These are phyloP conservation scores for Dactylis glomerata DNA, from an alignment of 176 grass and related monocot genomes.

Conservation along the genomic window DNA sequence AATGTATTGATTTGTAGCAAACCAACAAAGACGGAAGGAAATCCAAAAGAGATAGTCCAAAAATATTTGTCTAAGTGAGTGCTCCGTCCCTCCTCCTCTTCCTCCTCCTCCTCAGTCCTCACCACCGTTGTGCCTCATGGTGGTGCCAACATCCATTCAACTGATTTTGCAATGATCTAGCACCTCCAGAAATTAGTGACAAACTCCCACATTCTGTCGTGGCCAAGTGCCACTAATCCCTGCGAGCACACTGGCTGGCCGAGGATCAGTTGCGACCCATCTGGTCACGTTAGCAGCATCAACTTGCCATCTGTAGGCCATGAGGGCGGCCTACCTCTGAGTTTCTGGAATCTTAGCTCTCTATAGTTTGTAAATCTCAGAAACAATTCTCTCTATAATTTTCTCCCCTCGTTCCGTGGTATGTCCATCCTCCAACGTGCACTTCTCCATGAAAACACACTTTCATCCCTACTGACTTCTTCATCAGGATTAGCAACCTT, in stretches of 20 bases:
- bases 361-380: slow-evolving; percentile 59
- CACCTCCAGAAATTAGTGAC: slow-evolving; percentile 44
- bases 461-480: slow-evolving; percentile 66
- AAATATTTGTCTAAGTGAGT: no score
- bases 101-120: background rate
- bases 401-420: slow-evolving; percentile 55
- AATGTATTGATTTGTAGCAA: no score
- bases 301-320: slow-evolving; percentile 51
- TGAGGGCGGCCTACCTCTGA: slow-evolving; percentile 17
- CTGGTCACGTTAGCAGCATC: slow-evolving; percentile 59
- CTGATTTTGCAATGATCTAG: slow-evolving; percentile 46
- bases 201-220: slow-evolving; percentile 44
- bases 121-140: background rate
- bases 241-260: slow-evolving; percentile 44
- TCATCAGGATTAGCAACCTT: slow-evolving; percentile 39
- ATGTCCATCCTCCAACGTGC: slow-evolving; percentile 45
- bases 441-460: slow-evolving; percentile 56
- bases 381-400: slow-evolving; percentile 46
- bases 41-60: no score
- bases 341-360: slow-evolving; percentile 36
- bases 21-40: no score
- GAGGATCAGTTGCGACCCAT: slow-evolving; percentile 51
- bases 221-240: slow-evolving; percentile 47
- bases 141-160: slow-evolving; percentile 18
- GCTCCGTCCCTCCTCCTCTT: no score